A percentile compares a stretch with the other conserved stretches of the same genome.
Evolutionary conservation across 495 filamentous ascomycete species (phyloP).

Genomic region (Hamigera avellanea): DNA sequence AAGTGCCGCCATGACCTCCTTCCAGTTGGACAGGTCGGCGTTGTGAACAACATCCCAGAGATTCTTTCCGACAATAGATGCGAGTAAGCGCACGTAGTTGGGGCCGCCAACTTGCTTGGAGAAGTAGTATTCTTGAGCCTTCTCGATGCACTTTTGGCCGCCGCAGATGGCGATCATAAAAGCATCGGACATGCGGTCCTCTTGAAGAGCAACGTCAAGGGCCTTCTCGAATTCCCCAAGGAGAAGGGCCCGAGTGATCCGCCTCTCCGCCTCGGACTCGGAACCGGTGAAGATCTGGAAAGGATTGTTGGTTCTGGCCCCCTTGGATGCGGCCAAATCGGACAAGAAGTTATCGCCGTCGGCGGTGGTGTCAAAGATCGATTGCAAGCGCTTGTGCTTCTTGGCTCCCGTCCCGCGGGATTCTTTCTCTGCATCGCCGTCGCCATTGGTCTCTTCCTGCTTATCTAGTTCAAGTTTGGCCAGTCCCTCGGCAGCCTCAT

Average conservation of each 20-base stretch:
- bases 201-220: slow-evolving; percentile 74
- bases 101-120: slow-evolving; percentile 68
- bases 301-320: slow-evolving; percentile 71
- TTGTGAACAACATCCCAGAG: slow-evolving; percentile 98
- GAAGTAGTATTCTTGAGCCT: slow-evolving; percentile 87
- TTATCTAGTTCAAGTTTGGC: slow-evolving; percentile 32
- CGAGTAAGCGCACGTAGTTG: slow-evolving; percentile 84
- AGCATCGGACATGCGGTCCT: slow-evolving; percentile 85
- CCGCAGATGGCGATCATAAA: slow-evolving; percentile 98
- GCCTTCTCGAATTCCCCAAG: slow-evolving; percentile 86
- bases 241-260: slow-evolving; percentile 78
- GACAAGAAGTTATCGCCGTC: slow-evolving; percentile 75
- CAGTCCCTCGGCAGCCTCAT: slow-evolving; percentile 37
- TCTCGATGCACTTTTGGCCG: slow-evolving; percentile 85
- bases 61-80: slow-evolving; percentile 90
- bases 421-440: slow-evolving; percentile 32
- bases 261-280: slow-evolving; percentile 70
- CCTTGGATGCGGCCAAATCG: slow-evolving; percentile 63
- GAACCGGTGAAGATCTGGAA: slow-evolving; percentile 75
- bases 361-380: slow-evolving; percentile 69
- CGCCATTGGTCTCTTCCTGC: slow-evolving; percentile 37
- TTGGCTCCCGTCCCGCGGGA: slow-evolving; percentile 30
- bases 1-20: slow-evolving; percentile 87
- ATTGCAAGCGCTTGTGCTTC: slow-evolving; percentile 56
- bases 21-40: slow-evolving; percentile 86